These are phyloP conservation scores for Camillea tinctor DNA, from an alignment of 2,329 filamentous ascomycete species.

Conservation along the genomic window DNA sequence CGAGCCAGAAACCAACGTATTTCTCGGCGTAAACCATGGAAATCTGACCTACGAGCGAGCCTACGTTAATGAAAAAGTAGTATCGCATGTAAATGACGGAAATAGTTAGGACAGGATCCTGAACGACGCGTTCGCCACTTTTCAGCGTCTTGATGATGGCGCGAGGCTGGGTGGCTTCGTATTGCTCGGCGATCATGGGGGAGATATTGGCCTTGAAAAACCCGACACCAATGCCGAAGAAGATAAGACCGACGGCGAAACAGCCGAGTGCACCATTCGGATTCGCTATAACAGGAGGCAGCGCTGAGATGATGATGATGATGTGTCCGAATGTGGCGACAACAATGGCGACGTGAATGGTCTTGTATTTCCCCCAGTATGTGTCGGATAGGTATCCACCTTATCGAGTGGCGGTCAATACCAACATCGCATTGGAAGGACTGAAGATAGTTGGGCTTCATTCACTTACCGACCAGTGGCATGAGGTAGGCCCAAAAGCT, in stretches of 20 bases:
- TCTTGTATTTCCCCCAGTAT: conserved; percentile 70
- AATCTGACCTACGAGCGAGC: conserved; percentile 59
- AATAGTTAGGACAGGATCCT: conserved; percentile 56
- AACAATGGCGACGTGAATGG: conserved; percentile 55
- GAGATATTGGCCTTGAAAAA: conserved; percentile 69
- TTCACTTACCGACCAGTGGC: conserved; percentile 29
- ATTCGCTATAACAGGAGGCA: conserved; percentile 55
- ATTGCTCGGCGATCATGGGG: conserved; percentile 62
- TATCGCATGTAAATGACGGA: conserved; percentile 57
- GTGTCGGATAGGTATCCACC: conserved; percentile 62
- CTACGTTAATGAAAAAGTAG: conserved; percentile 69
- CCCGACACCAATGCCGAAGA: conserved; percentile 63
- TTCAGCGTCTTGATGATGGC: conserved; percentile 48
- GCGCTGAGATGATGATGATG: conserved; percentile 57
- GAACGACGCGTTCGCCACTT: conserved; percentile 57
- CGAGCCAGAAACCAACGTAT: conserved; percentile 73
- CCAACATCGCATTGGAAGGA: neutral
- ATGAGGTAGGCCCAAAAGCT: conserved; percentile 34
- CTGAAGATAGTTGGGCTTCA: too few species aligned
- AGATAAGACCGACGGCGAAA: conserved; percentile 45
- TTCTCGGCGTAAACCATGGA: conserved; percentile 72
- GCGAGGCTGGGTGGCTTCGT: conserved; percentile 44
- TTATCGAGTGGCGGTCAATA: neutral
- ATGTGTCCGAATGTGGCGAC: conserved; percentile 58
- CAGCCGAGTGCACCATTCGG: conserved; percentile 49